Evolutionary conservation across 345 rosid species (phyloP).

Genomic region (Erucastrum elatum): DNA sequence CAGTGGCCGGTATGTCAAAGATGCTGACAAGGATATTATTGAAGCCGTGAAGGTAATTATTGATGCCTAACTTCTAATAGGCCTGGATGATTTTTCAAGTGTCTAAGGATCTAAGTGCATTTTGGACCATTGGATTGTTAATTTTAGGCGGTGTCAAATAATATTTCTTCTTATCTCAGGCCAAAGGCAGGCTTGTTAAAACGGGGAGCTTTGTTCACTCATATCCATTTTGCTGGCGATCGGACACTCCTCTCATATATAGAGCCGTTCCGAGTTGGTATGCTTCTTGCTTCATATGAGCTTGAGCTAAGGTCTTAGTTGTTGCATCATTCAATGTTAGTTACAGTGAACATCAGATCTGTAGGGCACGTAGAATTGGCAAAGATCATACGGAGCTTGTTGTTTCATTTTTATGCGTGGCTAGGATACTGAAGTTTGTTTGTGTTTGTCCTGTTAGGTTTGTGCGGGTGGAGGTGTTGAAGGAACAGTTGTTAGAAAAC

Average conservation of each 20-base stretch:
- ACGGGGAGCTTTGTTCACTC: constrained; percentile 78
- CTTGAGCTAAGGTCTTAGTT: constrained; percentile 19
- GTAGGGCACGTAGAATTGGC: neutral
- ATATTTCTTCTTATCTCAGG: constrained; percentile 48
- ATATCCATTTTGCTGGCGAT: constrained; percentile 94
- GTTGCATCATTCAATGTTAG: constrained; percentile 16
- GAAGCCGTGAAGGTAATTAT: constrained; percentile 79
- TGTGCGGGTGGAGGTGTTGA: constrained; percentile 81
- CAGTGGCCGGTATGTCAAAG: constrained; percentile 76
- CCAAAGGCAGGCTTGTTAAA: constrained; percentile 89
- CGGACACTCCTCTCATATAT: constrained; percentile 92
- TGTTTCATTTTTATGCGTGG: constrained; percentile 16
- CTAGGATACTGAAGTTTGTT: constrained; percentile 16
- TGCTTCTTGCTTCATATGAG: constrained; percentile 25
- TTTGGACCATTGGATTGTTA: neutral
- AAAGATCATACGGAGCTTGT: constrained; percentile 4
- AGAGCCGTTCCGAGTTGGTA: constrained; percentile 99
- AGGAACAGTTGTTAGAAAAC: constrained; percentile 76
- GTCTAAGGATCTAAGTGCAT: constrained; percentile 9
- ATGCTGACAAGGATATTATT: constrained; percentile 84
- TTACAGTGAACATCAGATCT: constrained; percentile 4
- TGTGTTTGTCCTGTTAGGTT: constrained; percentile 55
- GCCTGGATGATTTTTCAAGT: neutral
- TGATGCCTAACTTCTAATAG: constrained; percentile 2
- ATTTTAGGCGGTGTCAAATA: neutral